A percentile compares a stretch with the other conserved stretches of the same genome.
Evolutionary conservation across 208 protist species (phyloP).

Genomic region (Crithidia acanthocephali): DNA sequence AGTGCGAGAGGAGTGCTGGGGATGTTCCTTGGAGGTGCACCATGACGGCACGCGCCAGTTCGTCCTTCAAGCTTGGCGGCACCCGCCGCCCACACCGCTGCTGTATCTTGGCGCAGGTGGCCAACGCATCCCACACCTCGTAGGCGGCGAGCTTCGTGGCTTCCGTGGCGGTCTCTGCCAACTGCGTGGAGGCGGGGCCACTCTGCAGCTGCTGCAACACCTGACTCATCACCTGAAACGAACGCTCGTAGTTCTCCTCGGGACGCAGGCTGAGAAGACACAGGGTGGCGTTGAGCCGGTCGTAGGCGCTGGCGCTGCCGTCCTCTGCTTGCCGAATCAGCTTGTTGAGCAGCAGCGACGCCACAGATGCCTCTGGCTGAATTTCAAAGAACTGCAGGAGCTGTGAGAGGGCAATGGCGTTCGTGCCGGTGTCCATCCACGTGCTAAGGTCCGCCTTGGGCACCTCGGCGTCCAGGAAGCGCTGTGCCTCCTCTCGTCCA

Average conservation of each 20-base stretch:
- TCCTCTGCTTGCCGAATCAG: constrained; percentile 70
- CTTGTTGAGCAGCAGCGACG: constrained; percentile 63
- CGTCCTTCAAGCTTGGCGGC: constrained; percentile 59
- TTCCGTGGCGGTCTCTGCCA: background rate
- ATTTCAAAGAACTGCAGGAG: constrained; percentile 81
- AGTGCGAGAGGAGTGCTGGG: constrained; percentile 22
- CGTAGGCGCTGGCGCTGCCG: constrained; percentile 4
- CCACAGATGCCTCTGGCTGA: constrained; percentile 62
- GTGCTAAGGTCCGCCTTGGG: constrained; percentile 53
- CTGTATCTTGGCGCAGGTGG: constrained; percentile 66
- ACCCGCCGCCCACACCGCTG: constrained; percentile 73
- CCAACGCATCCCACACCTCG: constrained; percentile 35
- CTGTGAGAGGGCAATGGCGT: constrained; percentile 78
- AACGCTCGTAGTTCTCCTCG: constrained; percentile 81
- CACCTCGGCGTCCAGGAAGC: constrained; percentile 83
- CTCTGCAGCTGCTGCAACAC: constrained; percentile 39
- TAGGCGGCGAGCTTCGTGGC: background rate
- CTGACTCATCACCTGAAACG: constrained; percentile 56
- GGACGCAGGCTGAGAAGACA: constrained; percentile 41
- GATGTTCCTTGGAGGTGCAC: constrained; percentile 45
- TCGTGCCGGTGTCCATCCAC: constrained; percentile 77
- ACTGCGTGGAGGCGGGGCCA: background rate
- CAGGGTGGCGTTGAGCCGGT: constrained; percentile 47
- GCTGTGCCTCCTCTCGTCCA: constrained; percentile 70
- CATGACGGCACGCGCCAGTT: constrained; percentile 52